Conservation (phyloP, 352 stramenopile species). For the Pythium sukuiense region DNA sequence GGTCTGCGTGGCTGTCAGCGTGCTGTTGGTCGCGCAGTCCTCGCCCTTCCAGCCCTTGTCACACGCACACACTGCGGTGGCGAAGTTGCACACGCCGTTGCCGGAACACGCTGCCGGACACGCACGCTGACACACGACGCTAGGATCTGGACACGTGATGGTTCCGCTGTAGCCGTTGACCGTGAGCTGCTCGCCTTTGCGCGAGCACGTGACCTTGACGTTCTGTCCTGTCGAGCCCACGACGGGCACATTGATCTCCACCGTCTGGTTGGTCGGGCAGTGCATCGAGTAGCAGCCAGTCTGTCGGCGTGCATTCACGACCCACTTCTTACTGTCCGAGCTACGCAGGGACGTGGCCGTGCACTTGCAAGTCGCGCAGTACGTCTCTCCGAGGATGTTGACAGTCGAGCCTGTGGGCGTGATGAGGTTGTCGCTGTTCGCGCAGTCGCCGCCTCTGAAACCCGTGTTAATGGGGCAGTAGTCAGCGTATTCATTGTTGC, state of each 20-base stretch:
- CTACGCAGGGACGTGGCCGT: slow-evolving; percentile 65
- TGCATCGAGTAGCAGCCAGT: slow-evolving; percentile 79
- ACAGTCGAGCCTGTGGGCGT: slow-evolving; percentile 43
- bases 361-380: slow-evolving; percentile 74
- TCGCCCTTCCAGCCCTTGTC: slow-evolving; percentile 27
- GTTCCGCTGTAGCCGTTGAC: slow-evolving; percentile 50
- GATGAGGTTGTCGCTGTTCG: slow-evolving; percentile 53
- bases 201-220: slow-evolving; percentile 43
- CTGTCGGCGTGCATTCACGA: slow-evolving; percentile 53
- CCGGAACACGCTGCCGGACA: slow-evolving; percentile 34
- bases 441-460: slow-evolving; percentile 67
- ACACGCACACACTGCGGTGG: slow-evolving; percentile 29
- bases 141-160: slow-evolving; percentile 67
- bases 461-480: slow-evolving; percentile 80
- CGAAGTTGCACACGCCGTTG: slow-evolving; percentile 34
- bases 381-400: slow-evolving; percentile 80
- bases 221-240: slow-evolving; percentile 21
- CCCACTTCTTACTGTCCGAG: slow-evolving; percentile 55
- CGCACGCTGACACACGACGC: slow-evolving; percentile 49
- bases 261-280: slow-evolving; percentile 38
- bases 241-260: slow-evolving; percentile 48
- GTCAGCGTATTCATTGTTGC: slow-evolving; percentile 67
- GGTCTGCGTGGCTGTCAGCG: slow-evolving; percentile 15
- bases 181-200: slow-evolving; percentile 36
- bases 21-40: slow-evolving; percentile 28